A percentile compares a stretch with the other conserved stretches of the same genome.
Evolutionary conservation across 2,329 filamentous ascomycete species (phyloP).

Genomic region (Thyridium curvatum): DNA sequence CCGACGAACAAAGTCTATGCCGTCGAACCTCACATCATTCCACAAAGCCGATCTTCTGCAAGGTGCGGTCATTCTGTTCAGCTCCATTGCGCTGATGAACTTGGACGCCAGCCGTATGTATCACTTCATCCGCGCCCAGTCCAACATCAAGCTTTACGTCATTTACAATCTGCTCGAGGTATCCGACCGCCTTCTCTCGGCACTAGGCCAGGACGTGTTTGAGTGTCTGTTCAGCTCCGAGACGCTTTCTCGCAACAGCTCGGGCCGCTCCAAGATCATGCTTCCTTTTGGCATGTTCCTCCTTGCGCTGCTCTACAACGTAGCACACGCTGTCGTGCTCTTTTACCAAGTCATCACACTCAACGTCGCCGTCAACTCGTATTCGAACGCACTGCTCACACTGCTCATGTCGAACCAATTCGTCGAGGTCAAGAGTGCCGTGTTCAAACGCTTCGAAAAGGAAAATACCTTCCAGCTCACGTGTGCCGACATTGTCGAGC

Average conservation of each 20-base stretch:
- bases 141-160: constrained; percentile 96
- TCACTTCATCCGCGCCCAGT: constrained; percentile 92
- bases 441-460: constrained; percentile 98
- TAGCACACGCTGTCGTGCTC: constrained; percentile 76
- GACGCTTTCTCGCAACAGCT: constrained; percentile 78
- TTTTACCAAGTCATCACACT: constrained; percentile 98
- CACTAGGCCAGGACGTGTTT: constrained; percentile 89
- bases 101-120: constrained; percentile 98
- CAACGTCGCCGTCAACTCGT: constrained; percentile 97
- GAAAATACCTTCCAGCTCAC: constrained; percentile 96
- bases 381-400: constrained; percentile 90
- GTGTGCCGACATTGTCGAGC: constrained; percentile 92
- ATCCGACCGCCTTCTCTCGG: constrained; percentile 81
- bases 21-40: constrained; percentile 76
- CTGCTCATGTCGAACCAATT: constrained; percentile 96
- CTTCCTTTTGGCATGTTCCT: constrained; percentile 88
- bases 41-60: constrained; percentile 96
- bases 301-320: constrained; percentile 80
- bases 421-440: constrained; percentile 96
- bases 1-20: constrained; percentile 73
- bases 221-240: constrained; percentile 94
- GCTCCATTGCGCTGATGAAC: constrained; percentile 77
- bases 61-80: constrained; percentile 79
- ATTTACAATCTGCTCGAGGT: constrained; percentile 98
- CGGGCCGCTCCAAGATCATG: constrained; percentile 85